Evolutionary conservation across 805 yeast genomes (phyloP).

Genomic region (Cyberlindnera euphorbiae): DNA sequence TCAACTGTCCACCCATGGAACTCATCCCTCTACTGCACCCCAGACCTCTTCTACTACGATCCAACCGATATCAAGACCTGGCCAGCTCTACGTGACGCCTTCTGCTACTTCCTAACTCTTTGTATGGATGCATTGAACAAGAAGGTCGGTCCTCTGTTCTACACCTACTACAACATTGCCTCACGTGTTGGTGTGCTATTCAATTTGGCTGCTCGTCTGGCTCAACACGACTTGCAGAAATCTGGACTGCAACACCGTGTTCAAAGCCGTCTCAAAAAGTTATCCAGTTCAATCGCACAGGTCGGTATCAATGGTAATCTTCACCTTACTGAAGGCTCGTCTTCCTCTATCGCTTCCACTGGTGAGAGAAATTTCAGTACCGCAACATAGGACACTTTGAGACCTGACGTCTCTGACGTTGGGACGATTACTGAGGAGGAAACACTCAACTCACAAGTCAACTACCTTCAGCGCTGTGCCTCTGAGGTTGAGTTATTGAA

Average conservation of each 20-base stretch:
- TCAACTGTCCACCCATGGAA: conserved; percentile 26
- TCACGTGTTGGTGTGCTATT: conserved; percentile 48
- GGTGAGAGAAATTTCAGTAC: conserved; percentile 11
- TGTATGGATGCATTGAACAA: conserved; percentile 48
- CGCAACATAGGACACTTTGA: conserved; percentile 23
- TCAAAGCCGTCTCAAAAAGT: conserved; percentile 44
- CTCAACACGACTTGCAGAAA: conserved; percentile 44
- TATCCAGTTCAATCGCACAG: conserved; percentile 53
- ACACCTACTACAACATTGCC: conserved; percentile 47
- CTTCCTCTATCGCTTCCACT: background rate
- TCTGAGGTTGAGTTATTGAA: conserved; percentile 35
- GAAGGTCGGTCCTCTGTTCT: conserved; percentile 46
- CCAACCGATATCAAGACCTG: conserved; percentile 57
- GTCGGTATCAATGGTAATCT: conserved; percentile 61
- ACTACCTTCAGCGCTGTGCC: conserved; percentile 36
- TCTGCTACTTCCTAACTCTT: conserved; percentile 43
- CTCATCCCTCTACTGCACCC: conserved; percentile 25
- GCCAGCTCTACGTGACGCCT: conserved; percentile 48
- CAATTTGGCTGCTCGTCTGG: conserved; percentile 51
- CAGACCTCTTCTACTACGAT: conserved; percentile 51
- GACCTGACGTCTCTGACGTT: conserved; percentile 3
- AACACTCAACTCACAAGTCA: conserved; percentile 8
- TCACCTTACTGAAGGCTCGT: conserved; percentile 35
- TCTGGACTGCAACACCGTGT: conserved; percentile 44
- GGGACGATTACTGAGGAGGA: conserved; percentile 6